Evolutionary conservation across 2,329 filamentous ascomycete species (phyloP).

Genomic region (Fusarium nisikadoi): DNA sequence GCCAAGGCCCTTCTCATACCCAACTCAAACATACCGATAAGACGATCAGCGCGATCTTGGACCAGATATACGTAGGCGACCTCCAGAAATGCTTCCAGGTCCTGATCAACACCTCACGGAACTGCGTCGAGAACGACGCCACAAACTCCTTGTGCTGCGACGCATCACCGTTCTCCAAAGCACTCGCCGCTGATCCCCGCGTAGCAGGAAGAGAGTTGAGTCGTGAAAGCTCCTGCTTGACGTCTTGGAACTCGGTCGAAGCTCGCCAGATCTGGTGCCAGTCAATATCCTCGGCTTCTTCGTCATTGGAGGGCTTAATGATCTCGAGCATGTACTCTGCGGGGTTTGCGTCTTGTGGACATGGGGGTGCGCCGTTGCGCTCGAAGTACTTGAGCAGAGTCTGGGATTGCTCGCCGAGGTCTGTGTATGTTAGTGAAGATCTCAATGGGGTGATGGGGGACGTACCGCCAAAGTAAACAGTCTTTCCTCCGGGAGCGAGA

Average conservation of each 20-base stretch:
- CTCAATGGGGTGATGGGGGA: rapidly evolving
- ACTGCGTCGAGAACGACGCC: constrained; percentile 47
- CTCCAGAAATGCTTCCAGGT: constrained; percentile 49
- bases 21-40: constrained; percentile 22
- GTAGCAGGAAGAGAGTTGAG: constrained; percentile 24
- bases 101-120: constrained; percentile 52
- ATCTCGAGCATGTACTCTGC: constrained; percentile 73
- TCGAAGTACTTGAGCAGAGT: constrained; percentile 69
- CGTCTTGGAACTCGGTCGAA: constrained; percentile 51
- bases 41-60: constrained; percentile 53
- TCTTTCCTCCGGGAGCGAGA: constrained; percentile 65
- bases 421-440: constrained; percentile 7
- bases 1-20: rapidly evolving
- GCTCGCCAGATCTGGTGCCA: constrained; percentile 54
- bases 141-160: constrained; percentile 48
- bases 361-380: constrained; percentile 66
- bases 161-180: background rate
- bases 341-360: constrained; percentile 67
- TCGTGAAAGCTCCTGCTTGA: constrained; percentile 41
- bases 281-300: constrained; percentile 56
- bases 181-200: background rate
- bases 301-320: constrained; percentile 40
- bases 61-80: constrained; percentile 70
- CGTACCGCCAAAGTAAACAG: constrained; percentile 69
- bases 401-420: constrained; percentile 54